Base-by-base conservation (phyloP, 345 rosid genomes). In the Rhodomyrtus tomentosa region DNA sequence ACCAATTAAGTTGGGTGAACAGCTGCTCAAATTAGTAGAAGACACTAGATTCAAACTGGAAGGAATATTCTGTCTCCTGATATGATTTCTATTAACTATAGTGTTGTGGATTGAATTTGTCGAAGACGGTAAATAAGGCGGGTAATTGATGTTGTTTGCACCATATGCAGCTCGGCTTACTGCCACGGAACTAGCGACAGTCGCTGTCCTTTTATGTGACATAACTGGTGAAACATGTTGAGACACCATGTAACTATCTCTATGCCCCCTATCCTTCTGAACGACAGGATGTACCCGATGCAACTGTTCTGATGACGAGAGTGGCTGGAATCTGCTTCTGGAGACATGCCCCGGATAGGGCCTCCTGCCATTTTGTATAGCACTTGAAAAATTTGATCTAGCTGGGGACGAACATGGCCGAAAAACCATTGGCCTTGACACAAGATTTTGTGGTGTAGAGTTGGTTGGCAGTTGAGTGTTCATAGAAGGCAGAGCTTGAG, bases 331-430 rank as follows among this genome's bases (percentile, higher is more conserved):
- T 72, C 88, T 84, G 82, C 84, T 87, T 85, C 84, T 86, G 10
- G 29, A 58, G 84, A 15, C 53, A 24, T 36, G 79, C 51, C 82
- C 72, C 15, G 84, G 16, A 24, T 16, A 88, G 50, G 50, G 89
- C 49, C 36, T 79, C 89, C 90, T 84, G 50, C 58, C 55, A 83
- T 87, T 89, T 50, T 56, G 85, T 83, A 87, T 88, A 85, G 82
- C 85, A 72, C 84, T 89, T 81, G 93, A 89, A 52, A 59, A 10
- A 42, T 76, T 62, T 56, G 76, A 56, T 82, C 85, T 87, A 59
- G 56, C 51, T 13, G 94, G 86, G 49, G 96, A 85, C 18, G 95
- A 87, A 88, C 94, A 91, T 85, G 92, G 80, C 81, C 88, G 88
- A 56, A 90, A 29, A 40, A 84, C 6, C 8, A 79, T 54, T 25